phyloP scores from a whole-genome alignment of 148 eudicot genomes.

The Rhododendron griersonianum region DNA sequence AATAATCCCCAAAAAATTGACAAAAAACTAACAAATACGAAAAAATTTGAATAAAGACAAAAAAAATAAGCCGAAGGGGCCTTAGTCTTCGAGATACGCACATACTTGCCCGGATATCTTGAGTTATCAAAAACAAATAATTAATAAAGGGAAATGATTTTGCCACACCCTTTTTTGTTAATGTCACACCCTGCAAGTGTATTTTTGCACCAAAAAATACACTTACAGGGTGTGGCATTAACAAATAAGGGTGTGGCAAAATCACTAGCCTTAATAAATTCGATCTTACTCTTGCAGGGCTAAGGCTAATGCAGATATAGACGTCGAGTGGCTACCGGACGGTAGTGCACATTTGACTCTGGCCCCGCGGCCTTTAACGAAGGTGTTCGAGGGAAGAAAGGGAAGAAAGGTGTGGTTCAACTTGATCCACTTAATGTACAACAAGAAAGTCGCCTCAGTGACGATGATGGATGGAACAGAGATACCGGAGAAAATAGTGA shows the following conservation, averaged over 20 bases:
- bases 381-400: slow-evolving; percentile 22
- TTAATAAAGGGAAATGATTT: no score
- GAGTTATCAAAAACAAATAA: no score
- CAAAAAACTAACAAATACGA: no score
- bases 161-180: no score
- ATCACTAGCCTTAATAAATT: no score
- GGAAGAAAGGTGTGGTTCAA: slow-evolving; percentile 56
- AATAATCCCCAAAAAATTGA: no score
- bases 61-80: no score
- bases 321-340: slow-evolving; percentile 41
- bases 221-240: no score
- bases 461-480: slow-evolving; percentile 40
- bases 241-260: no score
- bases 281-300: slow-evolving; percentile 19
- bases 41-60: no score
- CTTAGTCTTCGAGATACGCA: not conserved
- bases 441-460: slow-evolving; percentile 35
- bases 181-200: no score
- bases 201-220: no score
- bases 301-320: slow-evolving; percentile 34
- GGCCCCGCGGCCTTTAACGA: slow-evolving; percentile 27
- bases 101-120: not conserved
- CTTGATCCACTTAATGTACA: slow-evolving; percentile 39
- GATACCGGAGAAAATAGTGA: slow-evolving; percentile 30
- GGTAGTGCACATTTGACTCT: slow-evolving; percentile 33